Evolutionary conservation across 2,329 filamentous ascomycete genomes (phyloP).

Genomic region (Cryphonectria radicalis): DNA sequence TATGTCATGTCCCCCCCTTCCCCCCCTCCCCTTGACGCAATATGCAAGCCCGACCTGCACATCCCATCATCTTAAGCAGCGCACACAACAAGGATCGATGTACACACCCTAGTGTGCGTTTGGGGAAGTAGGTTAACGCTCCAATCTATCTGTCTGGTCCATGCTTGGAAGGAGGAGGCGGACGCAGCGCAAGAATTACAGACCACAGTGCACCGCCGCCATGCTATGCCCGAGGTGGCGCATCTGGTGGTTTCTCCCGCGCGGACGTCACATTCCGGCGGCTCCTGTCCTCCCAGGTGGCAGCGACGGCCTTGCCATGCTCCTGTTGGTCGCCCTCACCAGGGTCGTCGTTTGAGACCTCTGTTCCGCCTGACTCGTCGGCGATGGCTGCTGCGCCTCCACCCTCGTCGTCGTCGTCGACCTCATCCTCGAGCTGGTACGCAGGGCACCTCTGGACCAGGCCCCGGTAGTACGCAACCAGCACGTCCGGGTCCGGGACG

Average conservation of each 20-base stretch:
- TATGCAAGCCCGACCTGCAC: too few species aligned
- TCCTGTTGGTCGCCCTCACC: background rate
- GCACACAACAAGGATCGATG: too few species aligned
- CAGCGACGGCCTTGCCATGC: background rate
- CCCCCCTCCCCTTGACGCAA: too few species aligned
- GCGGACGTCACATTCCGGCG: background rate
- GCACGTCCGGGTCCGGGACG: conserved; percentile 89
- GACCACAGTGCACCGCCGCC: background rate
- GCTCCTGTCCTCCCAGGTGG: too few species aligned
- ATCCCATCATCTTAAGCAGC: too few species aligned
- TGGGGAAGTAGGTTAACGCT: too few species aligned
- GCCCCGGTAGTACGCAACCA: conserved; percentile 91
- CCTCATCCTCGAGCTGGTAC: conserved; percentile 50
- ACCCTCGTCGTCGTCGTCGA: conserved; percentile 39
- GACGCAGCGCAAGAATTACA: background rate
- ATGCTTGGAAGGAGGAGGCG: too few species aligned
- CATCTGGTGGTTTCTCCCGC: conserved; percentile 13
- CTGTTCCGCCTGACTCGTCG: conserved; percentile 34
- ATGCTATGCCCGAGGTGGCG: conserved; percentile 8
- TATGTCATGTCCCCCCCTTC: too few species aligned
- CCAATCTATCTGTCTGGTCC: background rate
- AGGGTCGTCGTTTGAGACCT: conserved; percentile 1
- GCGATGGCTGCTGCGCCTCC: conserved; percentile 39
- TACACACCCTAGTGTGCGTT: too few species aligned
- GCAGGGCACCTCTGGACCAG: conserved; percentile 71